Evolutionary conservation across 495 filamentous ascomycete genomes (phyloP), one percentile per base, ranked within the genome.

Genomic region (Friedmanniomyces simplex): DNA sequence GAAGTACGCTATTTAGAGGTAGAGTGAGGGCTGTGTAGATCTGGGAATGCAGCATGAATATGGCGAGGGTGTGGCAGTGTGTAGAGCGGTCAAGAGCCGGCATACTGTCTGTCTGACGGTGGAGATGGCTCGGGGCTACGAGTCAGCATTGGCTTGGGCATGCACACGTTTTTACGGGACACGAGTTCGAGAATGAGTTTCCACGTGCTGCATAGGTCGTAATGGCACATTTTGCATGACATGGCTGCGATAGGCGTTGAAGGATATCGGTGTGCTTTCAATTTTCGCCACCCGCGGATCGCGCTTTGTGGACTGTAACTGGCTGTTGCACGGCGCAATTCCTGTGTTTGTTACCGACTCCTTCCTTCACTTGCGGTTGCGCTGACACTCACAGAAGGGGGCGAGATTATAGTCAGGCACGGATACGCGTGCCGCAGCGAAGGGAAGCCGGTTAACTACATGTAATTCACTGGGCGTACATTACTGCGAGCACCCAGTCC

Each of bases 1-100:
- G 71, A 98, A 97, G 79, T 97, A 97, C 73, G 94, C 93, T 66
- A 91, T 96, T 69, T 90, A 81, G 67, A 25, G 52, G 22, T 52
- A 7, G 6, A 42, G 32, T 12, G 52, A 54, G 22, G 32, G 10
- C 5, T 4, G 41, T 5, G 41, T 2, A 5, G 41, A 13, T 4
- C 41, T 3, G 41, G 41, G 16, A 16, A 5, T 5, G 20, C 4
- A 4, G 20, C n/a, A n/a, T n/a, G 14, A 5, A 43, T 43, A 22
- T 22, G 20, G 14, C 4, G 41, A 43, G 16, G 41, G 14, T n/a
- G 41, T n/a, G 41, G 41, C 14, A n/a, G 41, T 43, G 41, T 5
- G 14, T 16, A 13, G 41, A 16, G 16, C 5, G 3, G 14, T n/a
- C 41, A 43, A 43, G 16, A 43, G 41, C 41, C 41, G 28, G 39